phyloP scores from a whole-genome alignment of 768 basidiomycete genomes.

The Hericium erinaceus region DNA sequence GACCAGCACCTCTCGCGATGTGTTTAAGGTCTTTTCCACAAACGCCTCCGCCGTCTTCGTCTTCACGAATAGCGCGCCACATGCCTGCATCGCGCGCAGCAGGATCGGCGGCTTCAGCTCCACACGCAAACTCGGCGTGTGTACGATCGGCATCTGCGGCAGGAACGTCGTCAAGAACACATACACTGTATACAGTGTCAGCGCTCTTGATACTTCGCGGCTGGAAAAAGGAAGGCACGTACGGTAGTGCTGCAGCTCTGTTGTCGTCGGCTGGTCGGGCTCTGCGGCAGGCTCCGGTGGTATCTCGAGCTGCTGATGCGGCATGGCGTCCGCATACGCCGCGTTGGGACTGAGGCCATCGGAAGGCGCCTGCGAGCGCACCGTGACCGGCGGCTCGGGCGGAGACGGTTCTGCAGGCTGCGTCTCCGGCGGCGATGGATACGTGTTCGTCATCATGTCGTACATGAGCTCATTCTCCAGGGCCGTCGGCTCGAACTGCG shows the following conservation, averaged over 20 bases:
- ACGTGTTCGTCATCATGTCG: slow-evolving; percentile 3
- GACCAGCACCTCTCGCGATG: slow-evolving; percentile 38
- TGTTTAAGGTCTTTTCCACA: slow-evolving; percentile 35
- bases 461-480: slow-evolving; percentile 3
- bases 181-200: slow-evolving; percentile 26
- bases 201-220: background rate
- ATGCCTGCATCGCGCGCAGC: slow-evolving; percentile 48
- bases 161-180: slow-evolving; percentile 48
- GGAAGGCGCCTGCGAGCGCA: too few relatives aligned
- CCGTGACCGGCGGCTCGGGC: too few relatives aligned
- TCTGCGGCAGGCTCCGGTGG: background rate
- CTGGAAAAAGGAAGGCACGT: slow-evolving; percentile 20
- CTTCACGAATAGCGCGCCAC: slow-evolving; percentile 50
- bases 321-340: background rate
- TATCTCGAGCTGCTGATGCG: background rate
- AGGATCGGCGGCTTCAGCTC: slow-evolving; percentile 42
- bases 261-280: slow-evolving; percentile 22
- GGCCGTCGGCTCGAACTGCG: too few relatives aligned
- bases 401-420: background rate
- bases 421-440: background rate
- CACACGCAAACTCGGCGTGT: slow-evolving; percentile 41
- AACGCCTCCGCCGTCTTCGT: slow-evolving; percentile 39
- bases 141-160: slow-evolving; percentile 47
- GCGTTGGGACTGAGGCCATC: background rate
- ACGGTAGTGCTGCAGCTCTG: slow-evolving; percentile 53